These are phyloP conservation scores for Phenoliferia sp. DNA, from an alignment of 1,284 basidiomycete genomes.

Conservation along the genomic window DNA sequence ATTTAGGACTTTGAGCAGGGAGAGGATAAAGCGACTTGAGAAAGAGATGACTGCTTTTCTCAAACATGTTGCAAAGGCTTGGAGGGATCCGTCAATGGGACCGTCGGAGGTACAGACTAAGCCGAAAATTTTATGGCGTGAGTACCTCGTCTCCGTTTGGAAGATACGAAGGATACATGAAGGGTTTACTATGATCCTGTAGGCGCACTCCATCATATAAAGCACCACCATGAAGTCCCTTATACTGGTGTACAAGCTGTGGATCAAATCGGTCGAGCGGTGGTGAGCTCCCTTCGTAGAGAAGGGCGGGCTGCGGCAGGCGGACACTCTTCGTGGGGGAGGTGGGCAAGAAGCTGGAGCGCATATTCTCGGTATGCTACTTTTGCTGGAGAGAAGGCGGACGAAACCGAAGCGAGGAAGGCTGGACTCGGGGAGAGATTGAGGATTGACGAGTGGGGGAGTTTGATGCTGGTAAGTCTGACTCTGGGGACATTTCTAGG, in stretches of 20 bases:
- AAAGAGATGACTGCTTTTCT: conserved; percentile 7
- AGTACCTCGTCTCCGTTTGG: neutral
- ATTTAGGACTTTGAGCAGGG: conserved; percentile 7
- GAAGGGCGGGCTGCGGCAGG: conserved; percentile 14
- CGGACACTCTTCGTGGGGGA: conserved; percentile 6
- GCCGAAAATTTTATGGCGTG: conserved; percentile 24
- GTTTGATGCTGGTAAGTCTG: conserved; percentile 10
- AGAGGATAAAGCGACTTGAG: conserved; percentile 6
- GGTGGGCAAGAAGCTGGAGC: conserved; percentile 3
- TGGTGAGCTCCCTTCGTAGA: conserved; percentile 9
- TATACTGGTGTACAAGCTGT: conserved; percentile 13
- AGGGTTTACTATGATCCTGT: neutral
- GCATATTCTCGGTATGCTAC: neutral
- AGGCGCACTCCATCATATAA: conserved; percentile 25
- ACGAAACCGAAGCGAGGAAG: conserved; percentile 2
- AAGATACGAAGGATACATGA: neutral
- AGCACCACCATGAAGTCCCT: conserved; percentile 12
- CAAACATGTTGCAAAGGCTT: conserved; percentile 13
- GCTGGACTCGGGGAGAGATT: conserved; percentile 8
- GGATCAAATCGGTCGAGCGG: conserved; percentile 22
- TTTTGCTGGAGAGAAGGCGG: neutral
- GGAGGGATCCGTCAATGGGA: conserved; percentile 1
- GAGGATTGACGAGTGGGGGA: conserved; percentile 21
- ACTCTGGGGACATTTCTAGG: neutral
- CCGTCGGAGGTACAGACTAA: neutral